phyloP scores from a whole-genome alignment of 1,284 basidiomycete species.

The Cerioporus squamosus region DNA sequence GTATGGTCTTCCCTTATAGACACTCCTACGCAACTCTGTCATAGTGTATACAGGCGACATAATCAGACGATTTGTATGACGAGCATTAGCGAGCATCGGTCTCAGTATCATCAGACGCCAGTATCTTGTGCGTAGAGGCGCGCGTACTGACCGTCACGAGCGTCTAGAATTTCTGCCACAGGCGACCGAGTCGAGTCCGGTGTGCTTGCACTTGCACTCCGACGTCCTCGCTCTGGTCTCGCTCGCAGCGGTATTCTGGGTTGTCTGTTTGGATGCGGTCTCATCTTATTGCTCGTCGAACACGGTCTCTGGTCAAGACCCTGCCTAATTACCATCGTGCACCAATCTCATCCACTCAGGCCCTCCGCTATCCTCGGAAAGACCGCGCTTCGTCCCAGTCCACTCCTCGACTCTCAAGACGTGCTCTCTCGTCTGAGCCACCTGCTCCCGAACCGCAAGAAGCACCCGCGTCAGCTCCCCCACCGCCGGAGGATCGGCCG shows the following conservation, averaged over 20 bases:
- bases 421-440: constrained; percentile 35
- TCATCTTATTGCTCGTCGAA: constrained; percentile 54
- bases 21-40: constrained; percentile 15
- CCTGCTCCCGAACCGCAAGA: constrained; percentile 21
- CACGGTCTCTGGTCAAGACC: constrained; percentile 50
- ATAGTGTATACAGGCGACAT: constrained; percentile 16
- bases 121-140: too few species aligned
- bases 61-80: constrained; percentile 10
- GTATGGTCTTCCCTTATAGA: constrained; percentile 16
- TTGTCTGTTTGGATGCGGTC: constrained; percentile 56
- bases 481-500: constrained; percentile 29
- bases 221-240: constrained; percentile 3
- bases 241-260: constrained; percentile 14
- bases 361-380: constrained; percentile 40
- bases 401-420: constrained; percentile 37
- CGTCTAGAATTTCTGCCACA: constrained; percentile 14
- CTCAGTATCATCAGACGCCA: too few species aligned
- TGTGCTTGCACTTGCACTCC: constrained; percentile 3
- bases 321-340: constrained; percentile 39
- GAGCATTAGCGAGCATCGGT: neutral
- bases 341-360: constrained; percentile 39
- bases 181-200: neutral
- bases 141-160: constrained; percentile 1
- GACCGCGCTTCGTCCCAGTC: constrained; percentile 29
- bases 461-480: constrained; percentile 27